A percentile compares a stretch with the other conserved stretches of the same genome.
phyloP scores from a whole-genome alignment of 352 stramenopile genomes.

The Aphanomyces cochlioides region DNA sequence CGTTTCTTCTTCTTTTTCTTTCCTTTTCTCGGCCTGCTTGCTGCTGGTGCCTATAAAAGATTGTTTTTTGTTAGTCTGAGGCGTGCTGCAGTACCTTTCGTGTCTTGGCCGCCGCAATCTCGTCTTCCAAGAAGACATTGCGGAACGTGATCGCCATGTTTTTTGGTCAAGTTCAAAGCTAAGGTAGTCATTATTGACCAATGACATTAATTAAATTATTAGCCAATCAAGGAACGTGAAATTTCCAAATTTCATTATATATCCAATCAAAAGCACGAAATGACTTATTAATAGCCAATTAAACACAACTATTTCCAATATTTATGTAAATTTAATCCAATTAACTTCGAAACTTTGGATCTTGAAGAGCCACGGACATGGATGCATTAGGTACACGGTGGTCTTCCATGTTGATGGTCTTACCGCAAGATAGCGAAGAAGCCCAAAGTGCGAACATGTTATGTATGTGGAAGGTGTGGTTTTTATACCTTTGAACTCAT shows the following conservation, averaged over 20 bases:
- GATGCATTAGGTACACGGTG: background rate
- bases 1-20: background rate
- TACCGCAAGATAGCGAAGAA: slow-evolving; percentile 26
- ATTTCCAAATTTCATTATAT: too few species aligned
- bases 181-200: slow-evolving; percentile 2
- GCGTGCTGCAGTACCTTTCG: background rate
- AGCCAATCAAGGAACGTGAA: background rate
- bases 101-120: background rate
- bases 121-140: slow-evolving; percentile 20
- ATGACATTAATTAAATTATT: background rate
- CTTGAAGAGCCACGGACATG: background rate
- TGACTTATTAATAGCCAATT: slow-evolving; percentile 1
- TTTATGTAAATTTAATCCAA: too few species aligned
- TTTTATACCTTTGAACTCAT: background rate
- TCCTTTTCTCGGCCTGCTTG: background rate
- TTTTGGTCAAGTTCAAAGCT: background rate
- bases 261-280: background rate
- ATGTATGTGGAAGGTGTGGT: slow-evolving; percentile 56
- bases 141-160: slow-evolving; percentile 29
- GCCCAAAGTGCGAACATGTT: slow-evolving; percentile 67
- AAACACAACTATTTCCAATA: background rate
- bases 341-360: too few species aligned
- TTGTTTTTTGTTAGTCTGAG: background rate
- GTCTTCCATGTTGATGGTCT: background rate
- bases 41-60: background rate